Percentiles rank a stretch among this genome's conserved stretches.
Conservation (phyloP, 495 filamentous ascomycete species). For the Polyplosphaeria fusca region DNA sequence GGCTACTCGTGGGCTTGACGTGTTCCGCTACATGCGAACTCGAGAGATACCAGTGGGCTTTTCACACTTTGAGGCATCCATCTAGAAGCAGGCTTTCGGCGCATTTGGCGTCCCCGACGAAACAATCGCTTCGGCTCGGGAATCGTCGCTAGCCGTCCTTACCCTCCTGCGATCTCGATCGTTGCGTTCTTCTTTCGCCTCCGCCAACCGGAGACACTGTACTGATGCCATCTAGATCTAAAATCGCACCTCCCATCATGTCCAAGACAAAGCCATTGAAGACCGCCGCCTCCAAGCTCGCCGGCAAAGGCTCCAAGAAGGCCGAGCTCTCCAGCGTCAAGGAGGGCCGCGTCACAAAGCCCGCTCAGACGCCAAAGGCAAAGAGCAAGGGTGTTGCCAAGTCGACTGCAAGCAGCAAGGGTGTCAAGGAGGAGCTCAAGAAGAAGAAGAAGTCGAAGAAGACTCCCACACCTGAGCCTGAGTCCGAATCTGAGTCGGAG, state of each 20-base stretch:
- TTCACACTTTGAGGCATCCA: slow-evolving; percentile 32
- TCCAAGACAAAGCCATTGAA: slow-evolving; percentile 28
- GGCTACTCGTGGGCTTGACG: slow-evolving; percentile 40
- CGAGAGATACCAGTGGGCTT: slow-evolving; percentile 37
- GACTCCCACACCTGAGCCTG: slow-evolving; percentile 44
- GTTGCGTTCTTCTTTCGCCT: not conserved
- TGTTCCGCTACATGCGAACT: slow-evolving; percentile 29
- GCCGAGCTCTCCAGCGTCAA: slow-evolving; percentile 40
- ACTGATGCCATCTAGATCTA: slow-evolving; percentile 25
- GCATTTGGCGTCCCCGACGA: too few relatives aligned
- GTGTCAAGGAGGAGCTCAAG: slow-evolving; percentile 36
- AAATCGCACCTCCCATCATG: slow-evolving; percentile 22
- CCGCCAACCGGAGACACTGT: not conserved
- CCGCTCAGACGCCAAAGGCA: slow-evolving; percentile 38
- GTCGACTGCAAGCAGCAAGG: slow-evolving; percentile 35
- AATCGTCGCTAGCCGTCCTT: too few relatives aligned
- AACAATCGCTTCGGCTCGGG: too few relatives aligned
- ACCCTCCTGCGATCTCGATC: slow-evolving; percentile 1
- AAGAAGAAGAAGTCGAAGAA: slow-evolving; percentile 53
- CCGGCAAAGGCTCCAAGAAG: slow-evolving; percentile 32
- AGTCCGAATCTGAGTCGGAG: slow-evolving; percentile 40
- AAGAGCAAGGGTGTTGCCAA: slow-evolving; percentile 48
- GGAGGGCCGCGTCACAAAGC: slow-evolving; percentile 48
- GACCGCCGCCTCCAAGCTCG: slow-evolving; percentile 20
- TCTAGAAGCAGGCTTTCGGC: slow-evolving; percentile 26